phyloP scores from a whole-genome alignment of 805 yeast genomes.

The Nakazawaea peltata region DNA sequence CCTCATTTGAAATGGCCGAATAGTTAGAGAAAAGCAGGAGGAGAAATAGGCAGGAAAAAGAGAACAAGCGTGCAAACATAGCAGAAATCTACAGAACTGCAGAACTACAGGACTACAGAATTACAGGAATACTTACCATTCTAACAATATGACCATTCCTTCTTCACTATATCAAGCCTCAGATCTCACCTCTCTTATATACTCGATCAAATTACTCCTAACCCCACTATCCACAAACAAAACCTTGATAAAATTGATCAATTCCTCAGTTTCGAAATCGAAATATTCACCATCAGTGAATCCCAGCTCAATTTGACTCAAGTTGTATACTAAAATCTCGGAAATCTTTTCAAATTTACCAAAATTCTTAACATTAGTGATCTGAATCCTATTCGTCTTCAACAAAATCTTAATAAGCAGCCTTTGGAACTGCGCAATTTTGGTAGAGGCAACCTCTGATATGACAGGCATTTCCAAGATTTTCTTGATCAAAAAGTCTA shows the following conservation, averaged over 20 bases:
- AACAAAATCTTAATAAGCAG: slow-evolving; percentile 1
- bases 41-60: no score
- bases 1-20: no score
- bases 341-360: slow-evolving; percentile 22
- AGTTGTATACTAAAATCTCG: slow-evolving; percentile 22
- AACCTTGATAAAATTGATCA: slow-evolving; percentile 30
- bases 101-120: no score
- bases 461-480: slow-evolving; percentile 4
- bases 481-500: slow-evolving; percentile 4
- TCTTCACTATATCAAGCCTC: not conserved
- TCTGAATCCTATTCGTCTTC: not conserved
- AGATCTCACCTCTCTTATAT: slow-evolving; percentile 35
- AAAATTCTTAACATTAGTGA: slow-evolving; percentile 15
- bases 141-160: no score
- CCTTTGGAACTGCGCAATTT: slow-evolving; percentile 4
- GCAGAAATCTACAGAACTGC: no score
- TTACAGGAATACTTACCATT: no score
- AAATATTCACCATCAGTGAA: slow-evolving; percentile 46
- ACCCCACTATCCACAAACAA: slow-evolving; percentile 39
- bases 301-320: slow-evolving; percentile 36
- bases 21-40: no score
- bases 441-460: slow-evolving; percentile 3
- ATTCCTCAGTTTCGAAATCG: slow-evolving; percentile 39
- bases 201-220: slow-evolving; percentile 34
- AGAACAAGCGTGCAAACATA: no score